These are phyloP conservation scores for Rhizopus arrhizus DNA, from an alignment of 371 early-diverging fungal species.

Conservation along the genomic window DNA sequence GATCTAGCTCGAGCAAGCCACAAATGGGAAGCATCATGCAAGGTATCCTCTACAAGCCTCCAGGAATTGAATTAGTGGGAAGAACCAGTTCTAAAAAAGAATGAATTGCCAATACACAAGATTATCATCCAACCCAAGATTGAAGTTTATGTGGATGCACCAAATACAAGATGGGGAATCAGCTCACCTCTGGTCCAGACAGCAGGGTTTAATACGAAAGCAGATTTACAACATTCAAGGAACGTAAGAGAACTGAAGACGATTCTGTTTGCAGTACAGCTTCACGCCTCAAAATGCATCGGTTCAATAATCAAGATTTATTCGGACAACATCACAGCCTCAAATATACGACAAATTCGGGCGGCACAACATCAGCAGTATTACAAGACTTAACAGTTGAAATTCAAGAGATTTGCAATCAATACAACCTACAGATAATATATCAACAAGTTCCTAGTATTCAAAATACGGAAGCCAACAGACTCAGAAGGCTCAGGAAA, in stretches of 20 bases:
- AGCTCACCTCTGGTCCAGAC: not conserved
- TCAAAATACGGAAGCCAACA: slow-evolving; percentile 11
- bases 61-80: slow-evolving; percentile 1
- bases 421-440: slow-evolving; percentile 1
- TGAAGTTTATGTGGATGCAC: slow-evolving; percentile 1
- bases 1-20: not conserved
- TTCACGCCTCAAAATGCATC: slow-evolving; percentile 8
- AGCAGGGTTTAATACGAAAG: slow-evolving; percentile 1
- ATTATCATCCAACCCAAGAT: not conserved
- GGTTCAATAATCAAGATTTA: slow-evolving; percentile 3
- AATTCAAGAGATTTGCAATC: slow-evolving; percentile 2
- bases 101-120: slow-evolving; percentile 1
- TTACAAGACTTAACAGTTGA: slow-evolving; percentile 17
- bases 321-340: slow-evolving; percentile 22
- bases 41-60: not conserved
- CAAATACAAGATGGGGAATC: slow-evolving; percentile 4
- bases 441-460: slow-evolving; percentile 21
- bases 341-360: slow-evolving; percentile 19
- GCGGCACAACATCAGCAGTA: slow-evolving; percentile 7
- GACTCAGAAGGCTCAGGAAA: slow-evolving; percentile 7
- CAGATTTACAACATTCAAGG: slow-evolving; percentile 8
- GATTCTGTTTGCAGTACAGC: slow-evolving; percentile 11
- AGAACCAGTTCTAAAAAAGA: not conserved
- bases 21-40: slow-evolving; percentile 3
- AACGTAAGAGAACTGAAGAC: slow-evolving; percentile 26